Evolutionary conservation across 2,329 filamentous ascomycete genomes (phyloP), one percentile per base, ranked within the genome.

Genomic region (Trematosphaeria pertusa): DNA sequence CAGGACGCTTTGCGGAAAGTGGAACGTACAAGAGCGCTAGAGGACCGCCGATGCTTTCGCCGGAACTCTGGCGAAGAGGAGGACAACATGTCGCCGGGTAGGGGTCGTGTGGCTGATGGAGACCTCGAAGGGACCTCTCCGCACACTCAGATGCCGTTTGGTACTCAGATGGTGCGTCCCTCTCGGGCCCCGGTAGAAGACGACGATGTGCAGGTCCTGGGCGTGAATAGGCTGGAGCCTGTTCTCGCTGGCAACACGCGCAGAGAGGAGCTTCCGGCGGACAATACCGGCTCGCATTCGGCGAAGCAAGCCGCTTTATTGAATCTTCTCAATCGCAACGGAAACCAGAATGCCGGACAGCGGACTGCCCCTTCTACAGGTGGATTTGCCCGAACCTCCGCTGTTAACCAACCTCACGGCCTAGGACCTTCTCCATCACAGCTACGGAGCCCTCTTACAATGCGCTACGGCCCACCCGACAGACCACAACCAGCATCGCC

Each of bases 131-230:
- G 46, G 17, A 24, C 17, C 5, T 39, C 46, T 8, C 46, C 49
- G 7, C 35, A 52, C 28, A 62, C 59, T 7, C 63, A 67, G 31
- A 17, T 50, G 21, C 43, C 57, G 0, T 65, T 58, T 37, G 58
- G 37, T 11, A 65, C 62, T 3, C 65, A 69, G 37, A 1, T 60
- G 1, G 46, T 38, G 11, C 54, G 51, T n/a, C 44, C 48, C 1
- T 21, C n/a, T n/a, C n/a, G n/a, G n/a, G n/a, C n/a, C n/a, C n/a
- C n/a, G n/a, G n/a, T 40, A 8, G 11, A 26, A 37, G 35, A 24
- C 8, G 35, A 24, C 7, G 11, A 20, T 20, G 32, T 11, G 8
- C 32, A 18, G n/a, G 8, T 59, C 21, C 9, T 59, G n/a, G 55
- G 54, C 6, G 40, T 42, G 32, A 60, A 53, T 6, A 40, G 46